A percentile compares a stretch with the other conserved stretches of the same genome.
These are phyloP conservation scores for Cladosporium oxysporum DNA, from an alignment of 2,329 filamentous ascomycete species.

Conservation along the genomic window DNA sequence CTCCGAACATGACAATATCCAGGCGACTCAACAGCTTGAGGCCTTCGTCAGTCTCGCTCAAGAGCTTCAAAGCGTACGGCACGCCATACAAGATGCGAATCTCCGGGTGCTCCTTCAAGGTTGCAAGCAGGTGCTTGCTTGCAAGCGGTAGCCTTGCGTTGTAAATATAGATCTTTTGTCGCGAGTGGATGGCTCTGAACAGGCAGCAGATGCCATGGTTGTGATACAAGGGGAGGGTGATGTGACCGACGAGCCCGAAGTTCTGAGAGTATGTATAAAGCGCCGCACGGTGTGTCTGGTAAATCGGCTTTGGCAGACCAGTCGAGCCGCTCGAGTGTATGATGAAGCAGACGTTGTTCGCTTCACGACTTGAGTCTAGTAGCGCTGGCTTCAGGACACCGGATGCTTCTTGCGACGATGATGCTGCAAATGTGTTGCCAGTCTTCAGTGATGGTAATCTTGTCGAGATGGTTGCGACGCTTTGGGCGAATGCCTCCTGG, in stretches of 20 bases:
- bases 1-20: conserved; percentile 30
- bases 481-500: conserved; percentile 26
- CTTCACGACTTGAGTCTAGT: conserved; percentile 33
- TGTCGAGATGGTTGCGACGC: conserved; percentile 30
- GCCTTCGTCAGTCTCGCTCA: conserved; percentile 58
- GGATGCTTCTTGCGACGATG: conserved; percentile 4
- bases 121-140: conserved; percentile 25
- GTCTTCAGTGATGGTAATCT: conserved; percentile 31
- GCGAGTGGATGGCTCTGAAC: conserved; percentile 52
- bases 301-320: conserved; percentile 63
- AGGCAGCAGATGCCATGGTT: conserved; percentile 57
- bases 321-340: conserved; percentile 58
- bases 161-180: conserved; percentile 54
- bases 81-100: conserved; percentile 61
- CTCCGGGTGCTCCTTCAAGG: conserved; percentile 25
- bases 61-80: conserved; percentile 62
- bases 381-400: conserved; percentile 18
- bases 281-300: conserved; percentile 52
- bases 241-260: conserved; percentile 50
- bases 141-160: conserved; percentile 58
- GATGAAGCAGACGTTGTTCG: conserved; percentile 40
- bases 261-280: conserved; percentile 50
- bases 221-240: conserved; percentile 60
- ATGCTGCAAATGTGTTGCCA: conserved; percentile 31
- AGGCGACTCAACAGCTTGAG: conserved; percentile 21